These are phyloP conservation scores for Chaetomium olivaceum DNA, from an alignment of 2,329 filamentous ascomycete species.

Conservation along the genomic window DNA sequence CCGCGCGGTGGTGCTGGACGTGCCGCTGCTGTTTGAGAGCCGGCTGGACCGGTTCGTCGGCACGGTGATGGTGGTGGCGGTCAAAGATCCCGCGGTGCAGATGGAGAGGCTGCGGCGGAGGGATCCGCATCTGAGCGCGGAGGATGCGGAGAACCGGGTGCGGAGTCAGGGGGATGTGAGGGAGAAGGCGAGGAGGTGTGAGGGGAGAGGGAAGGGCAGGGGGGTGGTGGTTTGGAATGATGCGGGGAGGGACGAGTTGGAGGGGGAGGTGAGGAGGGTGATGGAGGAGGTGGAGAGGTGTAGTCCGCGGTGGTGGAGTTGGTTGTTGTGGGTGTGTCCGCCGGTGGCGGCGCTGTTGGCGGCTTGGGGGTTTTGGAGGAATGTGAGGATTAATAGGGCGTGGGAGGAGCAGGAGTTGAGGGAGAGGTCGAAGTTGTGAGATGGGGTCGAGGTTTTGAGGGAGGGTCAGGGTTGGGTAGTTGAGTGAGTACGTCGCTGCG, in stretches of 20 bases:
- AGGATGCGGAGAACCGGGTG: conserved; percentile 86
- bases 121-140: conserved; percentile 74
- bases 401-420: conserved; percentile 65
- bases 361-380: conserved; percentile 71
- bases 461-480: background rate
- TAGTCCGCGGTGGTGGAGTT: conserved; percentile 85
- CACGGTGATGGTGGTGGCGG: conserved; percentile 81
- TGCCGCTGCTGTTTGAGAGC: conserved; percentile 89
- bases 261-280: conserved; percentile 63
- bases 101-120: conserved; percentile 74
- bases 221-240: conserved; percentile 94
- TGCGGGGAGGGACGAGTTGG: conserved; percentile 68
- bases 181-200: conserved; percentile 75
- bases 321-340: conserved; percentile 67
- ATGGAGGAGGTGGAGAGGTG: conserved; percentile 61
- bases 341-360: conserved; percentile 71
- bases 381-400: conserved; percentile 65
- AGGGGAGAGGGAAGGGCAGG: conserved; percentile 60
- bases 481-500: background rate
- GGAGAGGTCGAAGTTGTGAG: conserved; percentile 46
- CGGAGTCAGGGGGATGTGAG: conserved; percentile 82
- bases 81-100: conserved; percentile 76
- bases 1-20: conserved; percentile 90
- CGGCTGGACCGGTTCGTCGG: conserved; percentile 84
- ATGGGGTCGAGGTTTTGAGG: background rate